A percentile compares a stretch with the other conserved stretches of the same genome.
phyloP scores from a whole-genome alignment of 2,329 filamentous ascomycete genomes.

The Fusarium albosuccineum region DNA sequence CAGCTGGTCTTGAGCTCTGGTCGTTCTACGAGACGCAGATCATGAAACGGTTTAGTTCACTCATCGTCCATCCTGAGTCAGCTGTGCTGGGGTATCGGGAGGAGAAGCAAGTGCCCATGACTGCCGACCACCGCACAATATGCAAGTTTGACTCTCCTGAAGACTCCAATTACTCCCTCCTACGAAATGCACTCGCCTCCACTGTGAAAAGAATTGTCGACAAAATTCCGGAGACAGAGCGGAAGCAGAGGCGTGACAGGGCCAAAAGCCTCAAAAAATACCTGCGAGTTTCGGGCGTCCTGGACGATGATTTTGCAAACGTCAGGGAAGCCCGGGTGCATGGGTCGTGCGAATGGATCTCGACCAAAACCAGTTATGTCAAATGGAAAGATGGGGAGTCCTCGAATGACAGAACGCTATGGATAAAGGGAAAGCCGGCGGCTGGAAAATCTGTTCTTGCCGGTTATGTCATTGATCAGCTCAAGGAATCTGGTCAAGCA shows the following conservation, averaged over 20 bases:
- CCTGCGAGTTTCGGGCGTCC: conserved; percentile 21
- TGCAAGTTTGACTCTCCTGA: conserved; percentile 55
- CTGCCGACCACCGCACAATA: conserved; percentile 57
- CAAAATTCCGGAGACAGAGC: conserved; percentile 8
- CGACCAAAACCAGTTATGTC: conserved; percentile 24
- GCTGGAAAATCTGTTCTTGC: conserved; percentile 54
- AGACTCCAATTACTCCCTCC: conserved; percentile 54
- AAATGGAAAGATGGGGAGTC: conserved; percentile 30
- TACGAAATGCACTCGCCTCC: conserved; percentile 48
- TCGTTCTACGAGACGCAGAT: conserved; percentile 62
- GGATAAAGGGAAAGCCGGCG: conserved; percentile 48
- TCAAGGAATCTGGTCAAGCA: conserved; percentile 22
- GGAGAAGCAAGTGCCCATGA: conserved; percentile 54
- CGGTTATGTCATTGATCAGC: conserved; percentile 48
- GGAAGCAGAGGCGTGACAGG: conserved; percentile 11
- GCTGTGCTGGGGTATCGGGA: conserved; percentile 57
- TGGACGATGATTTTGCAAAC: conserved; percentile 30
- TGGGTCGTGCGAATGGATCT: conserved; percentile 34
- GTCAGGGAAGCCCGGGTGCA: conserved; percentile 21
- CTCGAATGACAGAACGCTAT: conserved; percentile 18
- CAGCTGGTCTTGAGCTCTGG: conserved; percentile 52
- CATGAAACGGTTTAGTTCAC: conserved; percentile 27
- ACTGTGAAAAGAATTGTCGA: conserved; percentile 27
- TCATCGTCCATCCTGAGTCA: conserved; percentile 56
- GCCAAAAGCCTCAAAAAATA: conserved; percentile 27